A percentile compares a stretch with the other conserved stretches of the same genome.
phyloP scores from a whole-genome alignment of 768 basidiomycete genomes.

The Podaxis sp. region DNA sequence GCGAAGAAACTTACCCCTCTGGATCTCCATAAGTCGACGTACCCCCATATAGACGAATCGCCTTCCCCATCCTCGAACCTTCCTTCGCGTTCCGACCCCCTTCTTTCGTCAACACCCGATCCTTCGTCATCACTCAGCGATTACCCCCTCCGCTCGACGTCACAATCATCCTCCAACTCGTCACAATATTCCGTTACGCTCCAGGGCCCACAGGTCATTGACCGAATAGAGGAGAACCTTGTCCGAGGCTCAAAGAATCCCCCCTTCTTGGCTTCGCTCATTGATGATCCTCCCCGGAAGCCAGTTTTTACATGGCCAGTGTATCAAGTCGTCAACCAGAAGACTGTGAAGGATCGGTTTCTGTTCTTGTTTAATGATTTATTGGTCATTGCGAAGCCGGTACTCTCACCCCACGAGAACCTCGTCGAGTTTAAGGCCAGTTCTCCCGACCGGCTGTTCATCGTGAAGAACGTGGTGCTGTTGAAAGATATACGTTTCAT shows the following conservation, averaged over 20 bases:
- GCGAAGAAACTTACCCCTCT: constrained; percentile 36
- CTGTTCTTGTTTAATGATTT: constrained; percentile 97
- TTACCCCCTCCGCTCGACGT: constrained; percentile 66
- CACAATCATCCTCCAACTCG: constrained; percentile 70
- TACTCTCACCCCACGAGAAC: constrained; percentile 65
- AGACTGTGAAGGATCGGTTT: constrained; percentile 94
- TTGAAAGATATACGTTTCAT: constrained; percentile 67
- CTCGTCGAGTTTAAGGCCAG: constrained; percentile 53
- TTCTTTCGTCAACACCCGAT: constrained; percentile 69
- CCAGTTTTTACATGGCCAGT: constrained; percentile 83
- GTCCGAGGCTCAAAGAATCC: constrained; percentile 57
- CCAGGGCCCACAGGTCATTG: constrained; percentile 57
- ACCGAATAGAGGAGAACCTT: constrained; percentile 71
- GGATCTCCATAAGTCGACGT: constrained; percentile 19
- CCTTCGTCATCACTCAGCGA: constrained; percentile 76
- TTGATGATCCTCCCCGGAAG: constrained; percentile 87
- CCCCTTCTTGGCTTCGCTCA: constrained; percentile 56
- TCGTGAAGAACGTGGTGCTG: constrained; percentile 88
- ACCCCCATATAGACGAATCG: constrained; percentile 25
- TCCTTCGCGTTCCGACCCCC: constrained; percentile 52
- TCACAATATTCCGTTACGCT: constrained; percentile 57
- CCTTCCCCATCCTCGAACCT: constrained; percentile 38
- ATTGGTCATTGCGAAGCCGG: constrained; percentile 89
- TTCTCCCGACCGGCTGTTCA: constrained; percentile 74
- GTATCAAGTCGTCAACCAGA: constrained; percentile 89